Evolutionary conservation across 768 basidiomycete species (phyloP).

Genomic region (Suillus plorans): DNA sequence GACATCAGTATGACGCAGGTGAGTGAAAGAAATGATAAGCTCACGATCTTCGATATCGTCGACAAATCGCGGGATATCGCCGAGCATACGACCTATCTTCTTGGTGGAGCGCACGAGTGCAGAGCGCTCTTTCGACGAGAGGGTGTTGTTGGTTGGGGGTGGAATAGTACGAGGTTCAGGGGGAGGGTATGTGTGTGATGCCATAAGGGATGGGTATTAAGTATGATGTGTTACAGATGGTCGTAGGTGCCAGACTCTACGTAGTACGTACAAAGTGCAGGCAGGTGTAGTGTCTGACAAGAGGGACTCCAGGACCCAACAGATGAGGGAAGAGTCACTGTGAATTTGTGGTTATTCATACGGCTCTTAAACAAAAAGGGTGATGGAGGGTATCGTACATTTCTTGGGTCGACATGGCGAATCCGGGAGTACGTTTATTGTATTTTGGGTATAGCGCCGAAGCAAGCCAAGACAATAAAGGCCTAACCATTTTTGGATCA

Average conservation of each 20-base stretch:
- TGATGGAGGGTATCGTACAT: neutral
- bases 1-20: neutral
- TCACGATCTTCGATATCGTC: conserved; percentile 30
- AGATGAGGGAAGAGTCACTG: conserved; percentile 16
- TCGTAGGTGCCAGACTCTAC: conserved; percentile 29
- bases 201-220: conserved; percentile 14
- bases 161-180: conserved; percentile 38
- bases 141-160: conserved; percentile 59
- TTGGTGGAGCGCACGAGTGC: conserved; percentile 57
- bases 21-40: neutral
- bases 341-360: conserved; percentile 7
- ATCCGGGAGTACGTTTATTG: conserved; percentile 8
- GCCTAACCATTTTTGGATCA: conserved; percentile 7
- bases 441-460: conserved; percentile 8
- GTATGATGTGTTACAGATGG: conserved; percentile 3
- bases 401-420: neutral
- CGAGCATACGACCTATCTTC: conserved; percentile 60
- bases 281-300: conserved; percentile 1
- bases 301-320: conserved; percentile 17
- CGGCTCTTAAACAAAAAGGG: conserved; percentile 11
- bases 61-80: conserved; percentile 56
- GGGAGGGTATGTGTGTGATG: conserved; percentile 11
- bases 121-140: conserved; percentile 50
- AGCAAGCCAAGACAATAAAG: conserved; percentile 14
- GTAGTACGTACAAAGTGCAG: conserved; percentile 3